These are phyloP conservation scores for Alternaria viburni DNA, from an alignment of 2,329 filamentous ascomycete genomes.

Conservation along the genomic window DNA sequence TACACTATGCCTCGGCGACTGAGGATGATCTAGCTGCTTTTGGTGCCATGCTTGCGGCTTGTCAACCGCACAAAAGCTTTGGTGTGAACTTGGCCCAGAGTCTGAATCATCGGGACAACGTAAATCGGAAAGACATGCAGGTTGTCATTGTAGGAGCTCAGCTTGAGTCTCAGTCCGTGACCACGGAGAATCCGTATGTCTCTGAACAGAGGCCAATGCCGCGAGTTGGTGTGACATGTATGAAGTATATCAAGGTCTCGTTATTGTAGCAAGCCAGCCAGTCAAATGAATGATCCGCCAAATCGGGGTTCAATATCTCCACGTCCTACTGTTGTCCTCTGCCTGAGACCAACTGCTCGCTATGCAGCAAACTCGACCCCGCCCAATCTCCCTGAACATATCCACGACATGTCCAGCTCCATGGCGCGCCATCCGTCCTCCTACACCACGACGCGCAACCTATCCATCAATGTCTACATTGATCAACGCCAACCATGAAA, in stretches of 20 bases:
- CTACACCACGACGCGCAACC: slow-evolving; percentile 21
- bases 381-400: slow-evolving; percentile 21
- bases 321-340: background rate
- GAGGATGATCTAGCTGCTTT: background rate
- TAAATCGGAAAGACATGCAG: background rate
- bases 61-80: background rate
- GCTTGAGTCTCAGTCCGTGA: background rate
- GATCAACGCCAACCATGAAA: background rate
- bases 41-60: background rate
- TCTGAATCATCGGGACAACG: background rate
- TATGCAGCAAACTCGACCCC: slow-evolving; percentile 16
- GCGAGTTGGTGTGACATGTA: background rate
- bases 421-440: slow-evolving; percentile 18
- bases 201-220: background rate
- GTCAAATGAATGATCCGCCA: background rate
- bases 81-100: background rate
- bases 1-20: background rate
- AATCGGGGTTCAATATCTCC: background rate
- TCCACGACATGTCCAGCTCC: background rate
- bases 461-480: slow-evolving; percentile 4
- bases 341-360: background rate
- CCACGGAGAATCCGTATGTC: background rate
- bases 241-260: background rate
- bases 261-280: background rate
- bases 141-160: background rate